A percentile compares a stretch with the other conserved stretches of the same genome.
phyloP scores from a whole-genome alignment of 768 basidiomycete genomes.

The Strobilomyces echinocephalus region DNA sequence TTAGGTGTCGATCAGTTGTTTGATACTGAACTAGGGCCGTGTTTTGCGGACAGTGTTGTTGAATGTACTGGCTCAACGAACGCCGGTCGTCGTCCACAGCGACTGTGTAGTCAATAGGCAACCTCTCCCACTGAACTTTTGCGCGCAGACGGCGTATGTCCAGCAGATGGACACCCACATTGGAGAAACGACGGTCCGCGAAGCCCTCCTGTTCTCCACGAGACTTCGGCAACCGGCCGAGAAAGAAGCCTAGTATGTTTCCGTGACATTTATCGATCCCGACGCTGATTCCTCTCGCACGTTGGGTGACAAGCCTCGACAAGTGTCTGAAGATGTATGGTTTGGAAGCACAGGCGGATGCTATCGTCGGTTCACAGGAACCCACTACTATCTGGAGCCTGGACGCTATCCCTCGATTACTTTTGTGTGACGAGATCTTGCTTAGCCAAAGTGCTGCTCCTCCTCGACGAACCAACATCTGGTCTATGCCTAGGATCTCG shows the following conservation, averaged over 20 bases:
- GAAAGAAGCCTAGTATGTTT: constrained; percentile 72
- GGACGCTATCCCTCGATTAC: neutral
- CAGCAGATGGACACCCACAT: constrained; percentile 85
- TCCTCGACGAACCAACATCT: constrained; percentile 59
- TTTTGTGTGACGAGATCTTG: neutral
- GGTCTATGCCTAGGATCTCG: too few relatives aligned
- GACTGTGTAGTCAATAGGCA: constrained; percentile 42
- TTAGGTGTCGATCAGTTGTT: neutral
- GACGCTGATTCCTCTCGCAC: neutral
- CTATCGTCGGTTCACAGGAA: constrained; percentile 58
- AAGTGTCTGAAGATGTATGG: constrained; percentile 62
- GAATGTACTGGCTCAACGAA: constrained; percentile 38
- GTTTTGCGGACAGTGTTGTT: constrained; percentile 49
- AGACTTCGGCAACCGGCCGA: constrained; percentile 75
- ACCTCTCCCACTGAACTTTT: constrained; percentile 50
- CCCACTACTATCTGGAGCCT: too few relatives aligned
- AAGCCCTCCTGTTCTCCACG: constrained; percentile 78
- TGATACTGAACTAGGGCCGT: too few relatives aligned
- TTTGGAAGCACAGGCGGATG: constrained; percentile 55
- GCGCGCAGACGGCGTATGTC: constrained; percentile 46
- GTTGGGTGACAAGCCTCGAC: constrained; percentile 38
- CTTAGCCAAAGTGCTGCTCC: constrained; percentile 44
- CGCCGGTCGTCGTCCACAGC: neutral
- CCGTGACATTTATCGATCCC: neutral
- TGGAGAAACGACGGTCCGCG: constrained; percentile 69